Percentiles rank a stretch among this genome's conserved stretches.
These are phyloP conservation scores for Ceratopteris richardii DNA, from an alignment of 75 land plant genomes.

Conservation along the genomic window DNA sequence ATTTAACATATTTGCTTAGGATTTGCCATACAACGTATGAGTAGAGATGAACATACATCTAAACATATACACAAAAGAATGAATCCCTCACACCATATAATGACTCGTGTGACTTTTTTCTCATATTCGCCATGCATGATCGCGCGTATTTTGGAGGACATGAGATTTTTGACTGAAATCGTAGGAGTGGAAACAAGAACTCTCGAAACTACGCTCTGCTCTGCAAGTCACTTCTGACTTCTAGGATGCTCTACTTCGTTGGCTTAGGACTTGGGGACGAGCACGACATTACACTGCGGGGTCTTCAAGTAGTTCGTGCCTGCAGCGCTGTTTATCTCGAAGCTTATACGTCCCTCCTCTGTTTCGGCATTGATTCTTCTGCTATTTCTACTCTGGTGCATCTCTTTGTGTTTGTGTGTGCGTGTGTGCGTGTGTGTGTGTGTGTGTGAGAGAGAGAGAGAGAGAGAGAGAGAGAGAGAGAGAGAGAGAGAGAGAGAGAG, in stretches of 20 bases:
- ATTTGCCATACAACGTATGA: no score
- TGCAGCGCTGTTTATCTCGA: slow-evolving; percentile 71
- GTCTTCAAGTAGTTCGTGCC: slow-evolving; percentile 57
- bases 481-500: slow-evolving; percentile 13
- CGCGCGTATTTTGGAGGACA: no score
- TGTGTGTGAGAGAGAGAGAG: slow-evolving; percentile 8
- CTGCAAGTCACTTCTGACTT: no score
- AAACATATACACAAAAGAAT: no score
- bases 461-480: slow-evolving; percentile 13
- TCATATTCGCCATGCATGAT: no score
- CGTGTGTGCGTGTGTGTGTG: background rate
- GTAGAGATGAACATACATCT: no score
- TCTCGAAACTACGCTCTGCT: no score
- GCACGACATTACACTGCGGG: slow-evolving; percentile 75
- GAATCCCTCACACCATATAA: no score
- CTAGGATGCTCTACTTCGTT: slow-evolving; percentile 71
- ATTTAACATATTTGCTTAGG: no score
- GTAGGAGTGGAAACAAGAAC: no score
- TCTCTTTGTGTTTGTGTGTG: background rate
- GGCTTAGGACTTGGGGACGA: slow-evolving; percentile 94
- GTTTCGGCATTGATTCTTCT: slow-evolving; percentile 44
- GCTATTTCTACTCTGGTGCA: slow-evolving; percentile 24
- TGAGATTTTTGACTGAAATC: no score
- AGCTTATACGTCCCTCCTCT: slow-evolving; percentile 93
- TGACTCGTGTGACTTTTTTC: no score